A percentile compares a stretch with the other conserved stretches of the same genome.
Evolutionary conservation across 306 rosid genomes (phyloP).

Genomic region (Dalbergia cultrata): DNA sequence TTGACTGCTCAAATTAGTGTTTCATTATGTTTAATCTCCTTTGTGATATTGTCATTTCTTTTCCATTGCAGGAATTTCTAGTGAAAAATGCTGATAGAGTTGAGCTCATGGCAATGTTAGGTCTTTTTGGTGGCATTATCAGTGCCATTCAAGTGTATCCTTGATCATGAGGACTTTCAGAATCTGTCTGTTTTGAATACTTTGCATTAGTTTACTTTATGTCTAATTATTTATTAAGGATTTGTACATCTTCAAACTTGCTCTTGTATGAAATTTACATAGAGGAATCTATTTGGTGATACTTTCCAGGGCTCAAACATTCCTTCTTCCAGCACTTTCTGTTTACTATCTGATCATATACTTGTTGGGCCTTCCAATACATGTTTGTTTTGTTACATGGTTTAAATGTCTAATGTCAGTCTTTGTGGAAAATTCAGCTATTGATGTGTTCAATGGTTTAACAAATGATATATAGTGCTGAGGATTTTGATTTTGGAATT

Average conservation of each 20-base stretch:
- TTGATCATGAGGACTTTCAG: slow-evolving; percentile 42
- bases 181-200: slow-evolving; percentile 24
- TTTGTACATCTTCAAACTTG: slow-evolving; percentile 23
- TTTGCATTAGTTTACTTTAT: background rate
- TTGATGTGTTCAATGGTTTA: slow-evolving; percentile 11
- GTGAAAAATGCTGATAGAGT: slow-evolving; percentile 89
- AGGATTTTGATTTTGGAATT: slow-evolving; percentile 27
- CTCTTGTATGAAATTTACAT: slow-evolving; percentile 18
- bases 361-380: slow-evolving; percentile 17
- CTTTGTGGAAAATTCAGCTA: slow-evolving; percentile 22
- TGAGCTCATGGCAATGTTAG: slow-evolving; percentile 91
- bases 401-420: background rate
- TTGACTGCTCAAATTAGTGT: too few species aligned
- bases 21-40: too few species aligned
- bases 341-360: background rate
- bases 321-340: slow-evolving; percentile 8
- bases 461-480: background rate
- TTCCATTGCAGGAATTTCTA: slow-evolving; percentile 77
- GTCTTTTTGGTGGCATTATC: slow-evolving; percentile 76
- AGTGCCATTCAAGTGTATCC: slow-evolving; percentile 99
- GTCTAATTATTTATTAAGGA: slow-evolving; percentile 11
- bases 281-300: slow-evolving; percentile 18
- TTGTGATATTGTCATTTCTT: slow-evolving; percentile 4
- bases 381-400: slow-evolving; percentile 26
- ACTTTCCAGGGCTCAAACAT: slow-evolving; percentile 10